phyloP scores from a whole-genome alignment of 1,139 yeast genomes.

The Arxiozyma bovina region DNA sequence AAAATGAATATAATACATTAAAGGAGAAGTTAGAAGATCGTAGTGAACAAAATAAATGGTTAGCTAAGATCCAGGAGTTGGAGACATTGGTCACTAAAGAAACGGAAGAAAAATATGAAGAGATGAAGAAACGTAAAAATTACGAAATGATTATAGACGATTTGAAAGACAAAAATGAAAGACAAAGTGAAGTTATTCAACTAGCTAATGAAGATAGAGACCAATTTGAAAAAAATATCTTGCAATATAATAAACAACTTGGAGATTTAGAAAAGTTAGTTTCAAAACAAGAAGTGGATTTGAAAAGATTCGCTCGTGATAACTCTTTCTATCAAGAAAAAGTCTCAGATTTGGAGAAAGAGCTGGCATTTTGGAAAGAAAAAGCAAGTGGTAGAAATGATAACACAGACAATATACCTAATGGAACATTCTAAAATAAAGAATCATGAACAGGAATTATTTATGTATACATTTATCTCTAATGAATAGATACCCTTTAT shows the following conservation, averaged over 20 bases:
- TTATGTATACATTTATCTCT: neutral
- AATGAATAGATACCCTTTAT: neutral
- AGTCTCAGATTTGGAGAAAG: constrained; percentile 50
- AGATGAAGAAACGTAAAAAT: constrained; percentile 30
- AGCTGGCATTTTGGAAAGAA: constrained; percentile 53
- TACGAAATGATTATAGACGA: constrained; percentile 34
- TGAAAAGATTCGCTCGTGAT: constrained; percentile 30
- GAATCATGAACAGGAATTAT: constrained; percentile 3
- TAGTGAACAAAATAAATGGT: constrained; percentile 37
- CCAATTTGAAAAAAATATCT: constrained; percentile 32
- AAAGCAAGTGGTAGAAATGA: constrained; percentile 17
- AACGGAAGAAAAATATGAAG: constrained; percentile 30
- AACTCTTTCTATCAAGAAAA: constrained; percentile 27
- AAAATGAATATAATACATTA: constrained; percentile 29
- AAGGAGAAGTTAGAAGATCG: constrained; percentile 33
- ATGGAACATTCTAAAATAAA: constrained; percentile 4
- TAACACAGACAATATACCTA: neutral
- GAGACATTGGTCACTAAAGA: constrained; percentile 30
- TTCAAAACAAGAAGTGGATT: constrained; percentile 31
- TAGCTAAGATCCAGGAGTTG: constrained; percentile 29
- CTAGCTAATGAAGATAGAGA: constrained; percentile 33
- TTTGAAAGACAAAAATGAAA: constrained; percentile 22
- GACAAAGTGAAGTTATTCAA: constrained; percentile 22
- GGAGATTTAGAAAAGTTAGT: constrained; percentile 32
- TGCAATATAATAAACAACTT: constrained; percentile 27